phyloP scores from a whole-genome alignment of 78 protist species.

The Polysphondylium violaceum region DNA sequence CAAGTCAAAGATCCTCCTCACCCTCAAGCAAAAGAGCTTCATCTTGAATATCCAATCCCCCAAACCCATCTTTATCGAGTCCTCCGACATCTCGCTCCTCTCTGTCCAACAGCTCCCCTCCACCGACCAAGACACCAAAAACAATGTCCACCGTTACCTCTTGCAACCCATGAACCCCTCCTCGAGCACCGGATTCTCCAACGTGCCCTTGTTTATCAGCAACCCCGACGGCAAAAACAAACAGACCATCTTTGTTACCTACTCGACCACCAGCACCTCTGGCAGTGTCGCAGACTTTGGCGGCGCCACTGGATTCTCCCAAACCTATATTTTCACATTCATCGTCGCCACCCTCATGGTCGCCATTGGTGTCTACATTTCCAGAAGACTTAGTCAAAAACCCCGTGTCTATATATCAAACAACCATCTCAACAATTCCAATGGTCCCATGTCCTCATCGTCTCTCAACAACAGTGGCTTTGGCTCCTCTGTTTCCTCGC shows the following conservation, averaged over 20 bases:
- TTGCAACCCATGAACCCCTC: conserved; percentile 26
- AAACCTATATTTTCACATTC: background rate
- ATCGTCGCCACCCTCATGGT: background rate
- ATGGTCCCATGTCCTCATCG: background rate
- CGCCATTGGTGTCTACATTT: background rate
- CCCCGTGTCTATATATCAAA: conserved; percentile 25
- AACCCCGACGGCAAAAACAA: conserved; percentile 34
- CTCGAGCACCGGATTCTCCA: background rate
- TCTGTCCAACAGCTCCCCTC: conserved; percentile 28
- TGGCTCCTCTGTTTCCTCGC: conserved; percentile 1
- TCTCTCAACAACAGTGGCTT: too few relatives aligned
- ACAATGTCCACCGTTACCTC: background rate
- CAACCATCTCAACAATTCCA: background rate
- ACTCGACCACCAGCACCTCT: background rate
- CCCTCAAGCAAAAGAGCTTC: background rate
- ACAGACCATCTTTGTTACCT: conserved; percentile 9
- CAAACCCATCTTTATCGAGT: conserved; percentile 25
- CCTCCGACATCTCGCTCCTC: conserved; percentile 30
- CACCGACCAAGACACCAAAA: background rate
- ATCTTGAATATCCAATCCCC: conserved; percentile 28
- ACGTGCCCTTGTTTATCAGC: conserved; percentile 37
- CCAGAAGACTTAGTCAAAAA: conserved; percentile 1
- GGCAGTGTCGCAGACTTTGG: too few relatives aligned
- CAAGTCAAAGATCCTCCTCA: background rate
- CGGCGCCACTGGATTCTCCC: background rate